These are phyloP conservation scores for Mycena indigotica DNA, from an alignment of 768 basidiomycete species.

Conservation along the genomic window DNA sequence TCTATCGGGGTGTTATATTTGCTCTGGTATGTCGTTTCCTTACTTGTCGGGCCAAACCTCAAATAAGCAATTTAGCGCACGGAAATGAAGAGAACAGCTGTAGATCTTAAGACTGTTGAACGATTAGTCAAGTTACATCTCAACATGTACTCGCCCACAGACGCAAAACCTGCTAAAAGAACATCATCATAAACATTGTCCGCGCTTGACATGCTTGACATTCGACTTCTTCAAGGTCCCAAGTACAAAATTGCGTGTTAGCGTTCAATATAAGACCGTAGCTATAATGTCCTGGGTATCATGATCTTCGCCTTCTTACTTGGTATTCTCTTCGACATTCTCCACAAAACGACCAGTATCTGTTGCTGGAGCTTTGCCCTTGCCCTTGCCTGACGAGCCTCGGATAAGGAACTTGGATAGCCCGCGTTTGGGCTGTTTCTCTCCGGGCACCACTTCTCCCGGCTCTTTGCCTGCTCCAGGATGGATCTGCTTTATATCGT, in stretches of 20 bases:
- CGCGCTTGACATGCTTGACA: too few species aligned
- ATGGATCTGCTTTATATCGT: constrained; percentile 47
- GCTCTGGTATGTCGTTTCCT: constrained; percentile 45
- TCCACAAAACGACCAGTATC: constrained; percentile 16
- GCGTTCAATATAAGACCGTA: too few species aligned
- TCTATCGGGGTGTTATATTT: constrained; percentile 52
- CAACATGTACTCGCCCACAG: constrained; percentile 44
- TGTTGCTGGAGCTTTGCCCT: neutral
- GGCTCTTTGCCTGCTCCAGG: constrained; percentile 55
- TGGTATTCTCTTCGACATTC: constrained; percentile 7
- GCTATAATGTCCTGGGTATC: neutral
- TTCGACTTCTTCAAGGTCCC: too few species aligned
- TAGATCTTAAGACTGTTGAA: constrained; percentile 40
- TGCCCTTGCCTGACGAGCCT: constrained; percentile 5
- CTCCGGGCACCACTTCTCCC: constrained; percentile 34
- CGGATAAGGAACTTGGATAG: constrained; percentile 12
- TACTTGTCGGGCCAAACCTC: neutral
- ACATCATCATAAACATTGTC: neutral
- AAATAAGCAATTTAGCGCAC: constrained; percentile 36
- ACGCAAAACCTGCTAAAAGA: constrained; percentile 3
- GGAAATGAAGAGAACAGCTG: constrained; percentile 39
- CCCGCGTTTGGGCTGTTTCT: constrained; percentile 16
- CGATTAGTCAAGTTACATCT: constrained; percentile 45
- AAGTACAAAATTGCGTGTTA: too few species aligned
- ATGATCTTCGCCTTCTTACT: neutral